Percentiles rank a stretch among this genome's conserved stretches.
Evolutionary conservation across 73 alveolate species (phyloP).

Genomic region (Vitrella brassicaformis): DNA sequence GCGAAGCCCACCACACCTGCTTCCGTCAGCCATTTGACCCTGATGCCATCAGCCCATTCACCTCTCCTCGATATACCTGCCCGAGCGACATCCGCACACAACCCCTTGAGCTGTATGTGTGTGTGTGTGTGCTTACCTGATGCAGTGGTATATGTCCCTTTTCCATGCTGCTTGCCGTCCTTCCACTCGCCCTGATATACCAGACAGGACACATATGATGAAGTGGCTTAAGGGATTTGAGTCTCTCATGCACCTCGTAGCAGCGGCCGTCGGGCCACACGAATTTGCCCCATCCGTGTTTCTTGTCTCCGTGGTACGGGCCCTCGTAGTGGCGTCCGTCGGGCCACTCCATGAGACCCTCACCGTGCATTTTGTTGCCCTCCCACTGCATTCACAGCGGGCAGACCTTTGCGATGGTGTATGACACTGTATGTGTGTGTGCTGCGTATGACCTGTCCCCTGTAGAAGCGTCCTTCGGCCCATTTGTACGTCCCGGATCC

Average conservation of each 20-base stretch:
- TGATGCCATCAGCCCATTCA: not conserved
- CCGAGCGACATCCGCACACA: too few species aligned
- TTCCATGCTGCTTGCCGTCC: not conserved
- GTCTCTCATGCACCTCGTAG: not conserved
- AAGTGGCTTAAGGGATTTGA: not conserved
- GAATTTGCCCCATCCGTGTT: not conserved
- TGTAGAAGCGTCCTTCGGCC: not conserved
- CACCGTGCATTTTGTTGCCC: not conserved
- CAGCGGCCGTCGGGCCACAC: not conserved
- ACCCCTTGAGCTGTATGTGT: too few species aligned
- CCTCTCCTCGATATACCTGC: not conserved
- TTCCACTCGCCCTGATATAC: not conserved
- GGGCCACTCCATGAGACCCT: not conserved
- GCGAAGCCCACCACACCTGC: too few species aligned
- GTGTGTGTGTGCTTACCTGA: too few species aligned
- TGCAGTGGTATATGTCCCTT: not conserved
- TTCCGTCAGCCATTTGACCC: not conserved
- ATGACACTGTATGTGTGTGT: too few species aligned
- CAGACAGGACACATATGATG: not conserved
- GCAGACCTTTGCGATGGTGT: too few species aligned
- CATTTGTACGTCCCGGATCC: not conserved
- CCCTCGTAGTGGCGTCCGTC: not conserved
- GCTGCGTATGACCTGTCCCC: too few species aligned
- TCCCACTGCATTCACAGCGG: too few species aligned
- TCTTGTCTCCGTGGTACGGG: not conserved